These are phyloP conservation scores for Aquilaria agallochum DNA, from an alignment of 441 rosid genomes.

Conservation along the genomic window DNA sequence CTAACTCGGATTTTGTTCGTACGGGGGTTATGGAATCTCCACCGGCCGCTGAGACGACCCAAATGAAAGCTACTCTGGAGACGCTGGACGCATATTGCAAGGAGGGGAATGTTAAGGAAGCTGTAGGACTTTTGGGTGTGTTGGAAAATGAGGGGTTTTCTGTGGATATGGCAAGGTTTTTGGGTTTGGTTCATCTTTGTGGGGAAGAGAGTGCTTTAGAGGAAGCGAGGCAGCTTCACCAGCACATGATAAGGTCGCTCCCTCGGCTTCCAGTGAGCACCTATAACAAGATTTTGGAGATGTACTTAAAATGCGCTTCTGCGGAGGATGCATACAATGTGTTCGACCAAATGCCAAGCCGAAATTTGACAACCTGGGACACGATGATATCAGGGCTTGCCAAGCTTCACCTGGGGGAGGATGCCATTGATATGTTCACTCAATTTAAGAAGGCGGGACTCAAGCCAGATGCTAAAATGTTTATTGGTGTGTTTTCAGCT, in stretches of 20 bases:
- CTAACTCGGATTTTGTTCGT: too few relatives aligned
- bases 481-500: constrained; percentile 55
- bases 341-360: constrained; percentile 52
- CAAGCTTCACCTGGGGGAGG: constrained; percentile 72
- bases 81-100: constrained; percentile 50
- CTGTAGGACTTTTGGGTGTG: constrained; percentile 37
- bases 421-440: constrained; percentile 68
- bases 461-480: constrained; percentile 54
- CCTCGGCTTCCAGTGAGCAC: constrained; percentile 35
- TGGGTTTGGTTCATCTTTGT: constrained; percentile 53
- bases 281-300: constrained; percentile 49
- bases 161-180: constrained; percentile 45
- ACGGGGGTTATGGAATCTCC: not conserved
- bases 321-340: constrained; percentile 40
- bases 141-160: constrained; percentile 33
- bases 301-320: constrained; percentile 66
- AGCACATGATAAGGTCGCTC: constrained; percentile 30
- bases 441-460: constrained; percentile 62
- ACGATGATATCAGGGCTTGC: constrained; percentile 64
- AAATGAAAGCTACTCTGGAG: constrained; percentile 19
- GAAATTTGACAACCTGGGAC: constrained; percentile 56
- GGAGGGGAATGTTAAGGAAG: constrained; percentile 60
- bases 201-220: constrained; percentile 55
- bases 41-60: not conserved
- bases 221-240: constrained; percentile 64